Evolutionary conservation across 2,329 filamentous ascomycete genomes (phyloP).

Genomic region (Pyricularia pennisetigena): DNA sequence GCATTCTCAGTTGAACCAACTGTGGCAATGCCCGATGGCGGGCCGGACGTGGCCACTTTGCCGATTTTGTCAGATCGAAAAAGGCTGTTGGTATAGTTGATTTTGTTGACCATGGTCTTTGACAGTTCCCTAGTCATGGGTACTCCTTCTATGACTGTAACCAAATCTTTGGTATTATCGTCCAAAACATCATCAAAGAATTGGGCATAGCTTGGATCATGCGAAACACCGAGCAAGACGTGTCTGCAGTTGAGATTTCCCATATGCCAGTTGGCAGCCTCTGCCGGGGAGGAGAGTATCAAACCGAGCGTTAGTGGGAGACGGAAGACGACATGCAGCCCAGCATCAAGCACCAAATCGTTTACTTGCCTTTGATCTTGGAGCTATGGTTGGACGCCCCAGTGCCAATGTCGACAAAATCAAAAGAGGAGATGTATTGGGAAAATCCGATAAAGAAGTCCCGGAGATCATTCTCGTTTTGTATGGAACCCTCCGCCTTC

Average conservation of each 20-base stretch:
- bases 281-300: constrained; percentile 18
- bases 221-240: constrained; percentile 50
- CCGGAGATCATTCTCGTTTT: constrained; percentile 33
- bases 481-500: constrained; percentile 34
- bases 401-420: constrained; percentile 53
- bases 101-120: constrained; percentile 33
- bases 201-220: constrained; percentile 50
- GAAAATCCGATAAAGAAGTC: constrained; percentile 53
- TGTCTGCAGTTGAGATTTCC: constrained; percentile 52
- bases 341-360: not conserved
- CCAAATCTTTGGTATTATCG: constrained; percentile 31
- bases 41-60: constrained; percentile 12
- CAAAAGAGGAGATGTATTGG: constrained; percentile 47
- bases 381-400: constrained; percentile 26
- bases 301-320: constrained; percentile 8
- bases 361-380: constrained; percentile 3
- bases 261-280: constrained; percentile 45
- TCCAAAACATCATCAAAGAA: constrained; percentile 45
- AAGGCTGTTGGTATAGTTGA: constrained; percentile 33
- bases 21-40: constrained; percentile 5
- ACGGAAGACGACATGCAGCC: not conserved
- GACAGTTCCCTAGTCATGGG: constrained; percentile 39
- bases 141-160: constrained; percentile 44
- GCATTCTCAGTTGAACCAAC: constrained; percentile 1
- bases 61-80: constrained; percentile 45